These are phyloP conservation scores for Tilletia setariae DNA, from an alignment of 1,284 basidiomycete species.

Conservation along the genomic window DNA sequence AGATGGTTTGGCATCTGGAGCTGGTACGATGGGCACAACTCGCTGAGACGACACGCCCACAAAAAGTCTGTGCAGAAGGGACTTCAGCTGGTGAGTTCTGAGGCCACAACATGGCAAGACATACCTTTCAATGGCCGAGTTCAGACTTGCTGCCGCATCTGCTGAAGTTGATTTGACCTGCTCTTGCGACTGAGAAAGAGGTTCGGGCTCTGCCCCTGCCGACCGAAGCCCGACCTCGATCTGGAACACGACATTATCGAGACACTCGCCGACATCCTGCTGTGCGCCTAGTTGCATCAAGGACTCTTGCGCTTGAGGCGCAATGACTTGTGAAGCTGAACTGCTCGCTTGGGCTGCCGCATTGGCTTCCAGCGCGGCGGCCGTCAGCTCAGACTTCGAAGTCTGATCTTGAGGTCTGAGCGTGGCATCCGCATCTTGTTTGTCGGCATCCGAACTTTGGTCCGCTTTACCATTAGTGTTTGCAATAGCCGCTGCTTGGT, in stretches of 20 bases:
- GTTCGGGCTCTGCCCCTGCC: slow-evolving; percentile 35
- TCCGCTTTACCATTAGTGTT: background rate
- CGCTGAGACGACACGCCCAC: slow-evolving; percentile 42
- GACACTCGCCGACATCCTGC: slow-evolving; percentile 95
- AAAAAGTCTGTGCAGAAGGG: slow-evolving; percentile 32
- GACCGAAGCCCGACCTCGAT: slow-evolving; percentile 84
- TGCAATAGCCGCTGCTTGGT: background rate
- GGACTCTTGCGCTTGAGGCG: slow-evolving; percentile 21
- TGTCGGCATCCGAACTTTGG: background rate
- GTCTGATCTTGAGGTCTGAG: too few relatives aligned
- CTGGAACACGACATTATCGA: slow-evolving; percentile 99
- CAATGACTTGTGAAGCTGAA: background rate
- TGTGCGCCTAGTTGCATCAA: slow-evolving; percentile 69
- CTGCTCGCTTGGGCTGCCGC: background rate
- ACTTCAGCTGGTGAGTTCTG: background rate
- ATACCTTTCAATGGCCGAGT: slow-evolving; percentile 2
- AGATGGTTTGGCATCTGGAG: slow-evolving; percentile 1
- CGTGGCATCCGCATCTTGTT: background rate
- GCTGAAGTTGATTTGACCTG: background rate
- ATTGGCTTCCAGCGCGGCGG: background rate
- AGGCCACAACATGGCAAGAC: background rate
- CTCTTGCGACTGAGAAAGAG: slow-evolving; percentile 3
- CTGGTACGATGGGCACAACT: slow-evolving; percentile 25
- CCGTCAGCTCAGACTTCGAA: background rate
- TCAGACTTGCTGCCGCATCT: background rate